phyloP scores from a whole-genome alignment of 2,329 filamentous ascomycete genomes.

The Colletotrichum ledebouriae region DNA sequence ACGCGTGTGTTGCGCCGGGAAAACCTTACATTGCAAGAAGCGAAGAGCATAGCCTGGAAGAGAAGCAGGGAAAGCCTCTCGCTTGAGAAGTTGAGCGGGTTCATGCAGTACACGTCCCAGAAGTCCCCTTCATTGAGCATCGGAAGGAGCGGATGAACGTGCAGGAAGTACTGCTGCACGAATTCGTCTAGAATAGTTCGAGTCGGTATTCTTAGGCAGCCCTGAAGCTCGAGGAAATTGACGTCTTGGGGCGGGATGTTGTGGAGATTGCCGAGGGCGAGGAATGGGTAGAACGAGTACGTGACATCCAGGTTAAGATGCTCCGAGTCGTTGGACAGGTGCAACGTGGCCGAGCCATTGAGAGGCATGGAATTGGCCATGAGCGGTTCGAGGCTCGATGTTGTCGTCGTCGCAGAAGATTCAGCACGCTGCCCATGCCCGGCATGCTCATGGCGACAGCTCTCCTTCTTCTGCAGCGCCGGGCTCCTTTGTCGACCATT shows the following conservation, averaged over 20 bases:
- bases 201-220: constrained; percentile 60
- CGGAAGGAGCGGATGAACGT: constrained; percentile 61
- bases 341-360: not conserved
- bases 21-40: constrained; percentile 54
- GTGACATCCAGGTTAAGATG: constrained; percentile 52
- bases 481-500: constrained; percentile 22
- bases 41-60: constrained; percentile 61
- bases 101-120: constrained; percentile 59
- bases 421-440: not conserved
- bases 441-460: constrained; percentile 6
- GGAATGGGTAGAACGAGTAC: constrained; percentile 60
- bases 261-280: constrained; percentile 51
- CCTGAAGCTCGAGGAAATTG: constrained; percentile 60
- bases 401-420: not conserved
- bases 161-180: constrained; percentile 61
- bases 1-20: not conserved
- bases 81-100: constrained; percentile 41
- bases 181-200: constrained; percentile 60
- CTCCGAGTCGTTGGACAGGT: constrained; percentile 49
- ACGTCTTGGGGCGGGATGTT: constrained; percentile 60
- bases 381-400: constrained; percentile 29
- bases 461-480: not conserved
- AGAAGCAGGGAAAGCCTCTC: constrained; percentile 59
- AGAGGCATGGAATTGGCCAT: not conserved
- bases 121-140: constrained; percentile 59